Evolutionary conservation across 306 rosid species (phyloP).

Genomic region (Sicyos edulis): DNA sequence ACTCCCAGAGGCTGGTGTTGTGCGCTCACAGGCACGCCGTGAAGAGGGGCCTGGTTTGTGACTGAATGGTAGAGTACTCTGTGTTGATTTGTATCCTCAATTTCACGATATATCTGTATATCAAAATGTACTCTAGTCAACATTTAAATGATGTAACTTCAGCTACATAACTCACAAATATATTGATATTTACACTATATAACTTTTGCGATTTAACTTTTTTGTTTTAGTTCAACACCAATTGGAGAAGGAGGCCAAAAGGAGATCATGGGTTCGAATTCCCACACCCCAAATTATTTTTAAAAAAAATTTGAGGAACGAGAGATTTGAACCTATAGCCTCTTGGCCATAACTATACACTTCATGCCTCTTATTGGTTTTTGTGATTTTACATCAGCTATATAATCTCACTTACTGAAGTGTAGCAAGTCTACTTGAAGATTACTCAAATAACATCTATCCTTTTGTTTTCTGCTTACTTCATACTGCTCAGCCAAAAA

Average conservation of each 20-base stretch:
- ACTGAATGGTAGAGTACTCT: slow-evolving; percentile 64
- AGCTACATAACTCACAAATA: background rate
- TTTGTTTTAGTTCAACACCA: no score
- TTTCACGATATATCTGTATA: slow-evolving; percentile 69
- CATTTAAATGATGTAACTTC: background rate
- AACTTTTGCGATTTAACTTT: background rate
- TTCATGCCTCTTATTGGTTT: no score
- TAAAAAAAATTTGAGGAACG: no score
- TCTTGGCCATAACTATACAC: no score
- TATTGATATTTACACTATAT: background rate
- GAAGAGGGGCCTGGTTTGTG: slow-evolving; percentile 51
- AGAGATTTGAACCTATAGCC: no score
- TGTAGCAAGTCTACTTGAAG: background rate
- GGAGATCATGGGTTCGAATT: no score
- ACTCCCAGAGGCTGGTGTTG: slow-evolving; percentile 74
- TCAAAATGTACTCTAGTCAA: background rate
- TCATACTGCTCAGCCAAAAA: no score
- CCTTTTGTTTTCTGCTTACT: no score
- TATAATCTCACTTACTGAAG: background rate
- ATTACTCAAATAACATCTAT: background rate
- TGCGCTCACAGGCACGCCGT: slow-evolving; percentile 65
- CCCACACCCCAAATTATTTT: no score
- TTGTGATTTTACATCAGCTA: background rate
- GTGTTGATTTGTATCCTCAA: slow-evolving; percentile 52
- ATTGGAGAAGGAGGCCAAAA: no score